phyloP scores from a whole-genome alignment of 768 basidiomycete species.

The Trametes meyenii region DNA sequence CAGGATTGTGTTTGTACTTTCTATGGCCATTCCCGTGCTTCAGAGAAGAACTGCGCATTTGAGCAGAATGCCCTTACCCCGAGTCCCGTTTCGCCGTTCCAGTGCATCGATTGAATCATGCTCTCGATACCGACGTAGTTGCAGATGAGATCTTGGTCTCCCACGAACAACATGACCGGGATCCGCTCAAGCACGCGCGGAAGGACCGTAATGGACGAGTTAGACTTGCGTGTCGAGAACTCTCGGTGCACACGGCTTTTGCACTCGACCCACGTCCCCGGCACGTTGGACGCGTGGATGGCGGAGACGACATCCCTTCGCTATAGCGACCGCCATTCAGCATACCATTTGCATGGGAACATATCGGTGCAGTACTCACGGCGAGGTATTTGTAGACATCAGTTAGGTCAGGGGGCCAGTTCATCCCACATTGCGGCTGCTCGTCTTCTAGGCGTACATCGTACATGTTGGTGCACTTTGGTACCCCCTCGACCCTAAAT shows the following conservation, averaged over 20 bases:
- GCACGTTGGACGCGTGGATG: constrained; percentile 77
- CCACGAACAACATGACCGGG: constrained; percentile 88
- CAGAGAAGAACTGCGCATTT: neutral
- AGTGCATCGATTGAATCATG: constrained; percentile 79
- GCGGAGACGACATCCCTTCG: constrained; percentile 78
- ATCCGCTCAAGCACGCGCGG: constrained; percentile 80
- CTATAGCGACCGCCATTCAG: constrained; percentile 42
- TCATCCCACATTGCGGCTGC: constrained; percentile 91
- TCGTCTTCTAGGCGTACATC: constrained; percentile 90
- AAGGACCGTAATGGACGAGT: constrained; percentile 74
- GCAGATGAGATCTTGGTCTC: constrained; percentile 96
- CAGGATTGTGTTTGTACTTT: constrained; percentile 71
- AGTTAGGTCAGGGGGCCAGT: constrained; percentile 90
- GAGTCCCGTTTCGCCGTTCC: constrained; percentile 85
- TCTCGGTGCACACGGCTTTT: constrained; percentile 62
- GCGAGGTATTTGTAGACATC: constrained; percentile 77
- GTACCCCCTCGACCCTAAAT: constrained; percentile 63
- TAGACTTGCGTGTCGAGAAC: constrained; percentile 56
- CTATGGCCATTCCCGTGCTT: constrained; percentile 37
- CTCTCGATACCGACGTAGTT: constrained; percentile 91
- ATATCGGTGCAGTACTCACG: constrained; percentile 49
- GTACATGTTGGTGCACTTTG: constrained; percentile 91
- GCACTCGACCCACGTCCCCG: constrained; percentile 90
- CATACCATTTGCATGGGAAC: neutral
- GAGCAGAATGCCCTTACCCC: constrained; percentile 57